Percentiles rank a stretch among this genome's conserved stretches.
Evolutionary conservation across 1,284 basidiomycete species (phyloP).

Genomic region (Gymnopus androsaceus): DNA sequence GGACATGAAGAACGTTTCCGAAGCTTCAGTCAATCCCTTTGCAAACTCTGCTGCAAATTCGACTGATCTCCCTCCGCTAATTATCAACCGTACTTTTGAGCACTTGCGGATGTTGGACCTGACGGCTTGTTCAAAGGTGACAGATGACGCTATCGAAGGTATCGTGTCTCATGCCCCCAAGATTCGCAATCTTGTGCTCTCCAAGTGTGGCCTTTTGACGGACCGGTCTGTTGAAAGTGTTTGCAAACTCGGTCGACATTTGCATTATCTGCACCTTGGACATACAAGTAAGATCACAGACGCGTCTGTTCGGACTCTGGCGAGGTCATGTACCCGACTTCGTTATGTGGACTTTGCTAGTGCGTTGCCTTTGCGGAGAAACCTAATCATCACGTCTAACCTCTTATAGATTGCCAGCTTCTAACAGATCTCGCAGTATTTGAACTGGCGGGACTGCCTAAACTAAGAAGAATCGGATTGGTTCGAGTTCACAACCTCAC

Average conservation of each 20-base stretch:
- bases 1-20: slow-evolving; percentile 34
- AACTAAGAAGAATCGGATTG: slow-evolving; percentile 92
- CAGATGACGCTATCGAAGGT: slow-evolving; percentile 89
- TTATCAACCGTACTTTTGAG: slow-evolving; percentile 66
- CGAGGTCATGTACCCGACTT: slow-evolving; percentile 87
- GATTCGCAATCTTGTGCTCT: slow-evolving; percentile 89
- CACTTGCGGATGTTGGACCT: slow-evolving; percentile 89
- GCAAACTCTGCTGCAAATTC: slow-evolving; percentile 32
- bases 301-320: slow-evolving; percentile 81
- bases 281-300: slow-evolving; percentile 92
- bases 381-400: slow-evolving; percentile 7
- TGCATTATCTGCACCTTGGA: slow-evolving; percentile 96
- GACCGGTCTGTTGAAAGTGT: slow-evolving; percentile 87
- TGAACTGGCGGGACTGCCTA: slow-evolving; percentile 87
- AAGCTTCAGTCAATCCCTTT: slow-evolving; percentile 49
- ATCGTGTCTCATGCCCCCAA: slow-evolving; percentile 87
- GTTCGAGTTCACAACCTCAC: slow-evolving; percentile 93
- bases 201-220: slow-evolving; percentile 88
- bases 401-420: slow-evolving; percentile 71
- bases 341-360: slow-evolving; percentile 97
- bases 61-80: slow-evolving; percentile 59
- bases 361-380: slow-evolving; percentile 41
- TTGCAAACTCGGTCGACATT: slow-evolving; percentile 83
- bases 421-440: slow-evolving; percentile 94
- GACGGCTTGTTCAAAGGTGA: slow-evolving; percentile 81